Evolutionary conservation across 2,329 filamentous ascomycete genomes (phyloP).

Genomic region (Neonectria sp.): DNA sequence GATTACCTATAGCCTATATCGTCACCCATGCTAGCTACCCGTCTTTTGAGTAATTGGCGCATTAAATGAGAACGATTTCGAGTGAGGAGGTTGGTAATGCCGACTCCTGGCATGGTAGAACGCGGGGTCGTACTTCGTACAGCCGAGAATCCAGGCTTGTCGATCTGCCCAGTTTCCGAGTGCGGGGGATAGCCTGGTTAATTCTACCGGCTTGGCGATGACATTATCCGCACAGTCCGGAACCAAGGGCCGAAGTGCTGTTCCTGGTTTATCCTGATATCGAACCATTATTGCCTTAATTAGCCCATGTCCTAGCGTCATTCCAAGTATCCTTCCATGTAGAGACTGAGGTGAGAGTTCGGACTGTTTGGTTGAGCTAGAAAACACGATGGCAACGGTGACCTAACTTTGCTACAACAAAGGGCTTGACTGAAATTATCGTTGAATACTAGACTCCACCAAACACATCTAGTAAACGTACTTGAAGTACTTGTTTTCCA

Average conservation of each 20-base stretch:
- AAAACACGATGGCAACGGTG: neutral
- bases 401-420: neutral
- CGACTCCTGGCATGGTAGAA: neutral
- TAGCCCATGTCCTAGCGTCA: neutral
- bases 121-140: neutral
- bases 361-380: neutral
- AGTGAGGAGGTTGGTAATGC: neutral
- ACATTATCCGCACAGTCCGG: neutral
- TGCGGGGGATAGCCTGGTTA: slow-evolving; percentile 3
- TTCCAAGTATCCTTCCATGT: too few relatives aligned
- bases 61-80: neutral
- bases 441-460: neutral
- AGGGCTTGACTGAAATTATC: neutral
- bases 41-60: neutral
- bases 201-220: slow-evolving; percentile 20
- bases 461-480: slow-evolving; percentile 31
- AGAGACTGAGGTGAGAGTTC: too few relatives aligned
- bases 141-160: neutral
- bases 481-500: slow-evolving; percentile 36
- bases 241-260: neutral
- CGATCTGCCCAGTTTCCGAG: neutral
- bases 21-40: neutral
- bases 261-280: neutral
- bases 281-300: neutral
- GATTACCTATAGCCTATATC: neutral